These are phyloP conservation scores for Choiromyces venosus DNA, from an alignment of 495 filamentous ascomycete species.

Conservation along the genomic window DNA sequence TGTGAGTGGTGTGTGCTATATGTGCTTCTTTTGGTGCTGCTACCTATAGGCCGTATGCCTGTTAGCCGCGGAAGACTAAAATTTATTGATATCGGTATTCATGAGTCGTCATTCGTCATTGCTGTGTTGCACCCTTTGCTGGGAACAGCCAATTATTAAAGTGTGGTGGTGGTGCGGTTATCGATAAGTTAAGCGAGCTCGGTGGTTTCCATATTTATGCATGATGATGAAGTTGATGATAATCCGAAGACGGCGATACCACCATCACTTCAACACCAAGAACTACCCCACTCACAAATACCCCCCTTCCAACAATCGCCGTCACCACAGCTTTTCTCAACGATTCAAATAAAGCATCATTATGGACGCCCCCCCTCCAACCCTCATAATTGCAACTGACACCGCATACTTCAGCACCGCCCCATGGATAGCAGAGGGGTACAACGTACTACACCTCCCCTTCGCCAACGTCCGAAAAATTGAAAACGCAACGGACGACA, in stretches of 20 bases:
- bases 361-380: slow-evolving; percentile 15
- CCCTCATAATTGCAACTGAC: slow-evolving; percentile 37
- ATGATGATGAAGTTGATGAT: neutral
- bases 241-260: neutral
- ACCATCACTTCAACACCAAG: neutral
- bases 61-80: no score
- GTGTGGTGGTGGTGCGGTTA: no score
- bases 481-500: slow-evolving; percentile 34
- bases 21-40: no score
- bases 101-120: neutral
- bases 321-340: no score
- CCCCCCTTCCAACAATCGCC: no score
- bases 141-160: no score
- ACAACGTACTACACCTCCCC: slow-evolving; percentile 27
- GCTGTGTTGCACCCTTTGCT: no score
- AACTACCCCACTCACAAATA: neutral
- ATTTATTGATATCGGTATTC: no score
- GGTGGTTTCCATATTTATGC: neutral
- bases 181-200: neutral
- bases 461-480: slow-evolving; percentile 23
- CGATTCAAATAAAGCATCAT: no score
- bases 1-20: neutral
- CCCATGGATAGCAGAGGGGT: slow-evolving; percentile 36
- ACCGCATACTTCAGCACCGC: slow-evolving; percentile 20
- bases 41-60: no score